phyloP scores from a whole-genome alignment of 139 green algal species.

The Nannochloris sp. region DNA sequence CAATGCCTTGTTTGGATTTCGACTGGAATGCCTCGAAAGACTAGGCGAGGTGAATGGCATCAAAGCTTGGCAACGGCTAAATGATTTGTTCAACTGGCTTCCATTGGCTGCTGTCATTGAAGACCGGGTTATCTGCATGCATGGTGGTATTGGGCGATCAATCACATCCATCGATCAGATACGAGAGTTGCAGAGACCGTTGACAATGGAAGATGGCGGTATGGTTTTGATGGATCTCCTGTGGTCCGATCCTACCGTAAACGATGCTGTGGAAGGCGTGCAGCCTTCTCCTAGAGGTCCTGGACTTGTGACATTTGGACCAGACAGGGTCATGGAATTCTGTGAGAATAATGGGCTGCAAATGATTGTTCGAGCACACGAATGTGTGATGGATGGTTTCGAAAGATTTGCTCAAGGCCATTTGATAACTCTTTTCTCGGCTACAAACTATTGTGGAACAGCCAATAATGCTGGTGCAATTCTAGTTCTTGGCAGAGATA shows the following conservation, averaged over 20 bases:
- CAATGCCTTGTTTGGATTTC: slow-evolving; percentile 98
- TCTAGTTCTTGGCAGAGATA: slow-evolving; percentile 67
- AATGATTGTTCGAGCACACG: slow-evolving; percentile 98
- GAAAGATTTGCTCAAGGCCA: slow-evolving; percentile 95
- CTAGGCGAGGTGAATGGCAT: slow-evolving; percentile 75
- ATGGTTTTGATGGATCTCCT: slow-evolving; percentile 97
- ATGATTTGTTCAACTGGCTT: slow-evolving; percentile 98
- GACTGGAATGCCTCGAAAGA: slow-evolving; percentile 93
- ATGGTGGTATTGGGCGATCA: slow-evolving; percentile 81
- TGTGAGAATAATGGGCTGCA: slow-evolving; percentile 91
- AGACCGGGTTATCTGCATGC: slow-evolving; percentile 94
- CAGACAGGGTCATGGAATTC: slow-evolving; percentile 95
- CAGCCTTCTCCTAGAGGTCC: slow-evolving; percentile 84
- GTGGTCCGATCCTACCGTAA: slow-evolving; percentile 95
- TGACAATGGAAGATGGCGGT: slow-evolving; percentile 90
- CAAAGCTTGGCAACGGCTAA: slow-evolving; percentile 90
- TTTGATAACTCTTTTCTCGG: slow-evolving; percentile 95
- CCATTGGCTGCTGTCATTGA: slow-evolving; percentile 93
- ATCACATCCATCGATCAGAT: slow-evolving; percentile 87
- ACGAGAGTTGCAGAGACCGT: slow-evolving; percentile 72
- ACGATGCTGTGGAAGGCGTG: slow-evolving; percentile 87
- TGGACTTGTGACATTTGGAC: slow-evolving; percentile 95
- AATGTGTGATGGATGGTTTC: slow-evolving; percentile 99
- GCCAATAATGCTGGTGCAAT: slow-evolving; percentile 86
- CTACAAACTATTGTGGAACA: slow-evolving; percentile 99